A percentile compares a stretch with the other conserved stretches of the same genome.
Evolutionary conservation across 139 green algal species (phyloP).

Genomic region (Tetraselmis striata): DNA sequence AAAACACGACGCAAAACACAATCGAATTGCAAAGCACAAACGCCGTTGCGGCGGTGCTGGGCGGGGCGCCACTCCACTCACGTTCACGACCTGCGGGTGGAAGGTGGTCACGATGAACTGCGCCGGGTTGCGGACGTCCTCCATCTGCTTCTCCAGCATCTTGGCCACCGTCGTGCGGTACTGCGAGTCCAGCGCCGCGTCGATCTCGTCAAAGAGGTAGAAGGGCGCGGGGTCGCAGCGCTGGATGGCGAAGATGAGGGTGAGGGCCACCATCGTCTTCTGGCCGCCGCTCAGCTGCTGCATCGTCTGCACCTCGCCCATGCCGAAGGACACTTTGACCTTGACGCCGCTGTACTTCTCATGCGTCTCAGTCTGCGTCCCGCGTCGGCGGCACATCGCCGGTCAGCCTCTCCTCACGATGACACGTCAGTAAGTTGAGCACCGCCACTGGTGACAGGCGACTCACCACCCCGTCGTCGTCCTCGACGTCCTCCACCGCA

Average conservation of each 20-base stretch:
- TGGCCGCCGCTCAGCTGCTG: conserved; percentile 91
- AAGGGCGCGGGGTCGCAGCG: conserved; percentile 96
- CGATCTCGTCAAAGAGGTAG: conserved; percentile 99
- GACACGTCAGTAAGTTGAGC: too few relatives aligned
- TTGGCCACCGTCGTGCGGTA: conserved; percentile 82
- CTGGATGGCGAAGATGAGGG: conserved; percentile 98
- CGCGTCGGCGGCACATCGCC: background rate
- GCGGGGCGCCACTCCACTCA: too few relatives aligned
- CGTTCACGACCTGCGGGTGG: conserved; percentile 75
- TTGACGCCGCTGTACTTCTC: conserved; percentile 86
- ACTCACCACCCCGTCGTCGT: conserved; percentile 30
- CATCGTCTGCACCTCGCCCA: conserved; percentile 75
- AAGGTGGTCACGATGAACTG: conserved; percentile 99
- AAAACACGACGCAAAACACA: too few relatives aligned
- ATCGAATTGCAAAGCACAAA: too few relatives aligned
- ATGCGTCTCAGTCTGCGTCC: conserved; percentile 3
- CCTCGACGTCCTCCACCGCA: conserved; percentile 32
- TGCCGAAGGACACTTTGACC: conserved; percentile 77
- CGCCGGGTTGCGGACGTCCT: conserved; percentile 56
- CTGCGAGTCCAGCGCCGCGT: conserved; percentile 93
- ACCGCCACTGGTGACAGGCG: too few relatives aligned
- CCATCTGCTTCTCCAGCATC: conserved; percentile 67
- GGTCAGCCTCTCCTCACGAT: too few relatives aligned
- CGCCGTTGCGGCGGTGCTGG: too few relatives aligned
- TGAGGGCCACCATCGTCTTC: conserved; percentile 94